Base-by-base conservation (phyloP, 768 basidiomycete genomes). In the Tephrocybe sp. region DNA sequence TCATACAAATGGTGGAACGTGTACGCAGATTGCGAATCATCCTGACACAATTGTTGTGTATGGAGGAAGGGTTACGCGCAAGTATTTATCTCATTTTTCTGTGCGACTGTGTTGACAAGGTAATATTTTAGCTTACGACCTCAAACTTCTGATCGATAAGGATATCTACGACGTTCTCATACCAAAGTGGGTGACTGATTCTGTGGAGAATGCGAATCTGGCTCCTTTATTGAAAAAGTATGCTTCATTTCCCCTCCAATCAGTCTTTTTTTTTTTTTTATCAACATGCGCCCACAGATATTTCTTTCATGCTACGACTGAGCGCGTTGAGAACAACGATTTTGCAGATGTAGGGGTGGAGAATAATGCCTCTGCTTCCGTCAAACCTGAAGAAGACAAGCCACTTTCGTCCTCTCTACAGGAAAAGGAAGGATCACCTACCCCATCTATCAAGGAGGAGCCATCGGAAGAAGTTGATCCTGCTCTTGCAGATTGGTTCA, bases 121-220 rank as follows among this genome's bases (percentile, higher is more conserved):
- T 41, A 36, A 36, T 26, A 13, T 51, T 39, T 32, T 49, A 90
- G 88, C 86, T 0, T 87, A 85, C 59, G 83, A 88, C 58, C 72
- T 91, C 58, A 85, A 80, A 64, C 66, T 82, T 48, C 67, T 89
- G 49, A 84, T 92, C 45, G 76, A 85, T 50, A 90, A 89, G 59
- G 85, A 77, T 3, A 72, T 74, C 0, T 72, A 83, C 49, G 86
- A 92, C 55, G 82, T 96, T 44, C 70, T 96, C 52, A 84, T 78
- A 49, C 91, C 95, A 0, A 69, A 78, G 23, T 98, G 94, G 93
- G 72, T 98, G 48, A 62, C 74, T 33, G 89, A 93, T 61, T 94
- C 86, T 19, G 74, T 95, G n/a, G 72, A 75, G 5, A 69, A 72
- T 23, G 78, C 75, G 10, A 70, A 78, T 51, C 71, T 74, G 16